A percentile compares a stretch with the other conserved stretches of the same genome.
These are phyloP conservation scores for Martensiomyces pterosporus DNA, from an alignment of 192 early-diverging fungal species.

Conservation along the genomic window DNA sequence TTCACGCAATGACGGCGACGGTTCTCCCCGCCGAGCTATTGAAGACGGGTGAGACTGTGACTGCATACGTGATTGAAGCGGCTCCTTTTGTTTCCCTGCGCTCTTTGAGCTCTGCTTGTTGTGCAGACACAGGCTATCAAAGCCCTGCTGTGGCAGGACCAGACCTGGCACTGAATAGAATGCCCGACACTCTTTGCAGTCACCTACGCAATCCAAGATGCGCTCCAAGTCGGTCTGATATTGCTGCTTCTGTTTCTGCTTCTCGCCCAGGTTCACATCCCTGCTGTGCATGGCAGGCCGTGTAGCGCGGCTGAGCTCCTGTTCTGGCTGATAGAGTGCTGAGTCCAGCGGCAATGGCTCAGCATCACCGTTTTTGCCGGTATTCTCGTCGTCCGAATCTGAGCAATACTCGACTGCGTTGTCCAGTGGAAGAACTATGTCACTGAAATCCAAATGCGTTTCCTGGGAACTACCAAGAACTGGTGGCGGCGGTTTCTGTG, in stretches of 20 bases:
- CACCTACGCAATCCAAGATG: constrained; percentile 26
- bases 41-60: background rate
- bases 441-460: constrained; percentile 41
- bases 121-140: constrained; percentile 28
- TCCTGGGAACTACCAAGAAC: constrained; percentile 29
- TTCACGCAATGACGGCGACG: background rate
- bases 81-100: background rate
- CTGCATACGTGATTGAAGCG: background rate
- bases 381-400: constrained; percentile 21
- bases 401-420: constrained; percentile 20
- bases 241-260: constrained; percentile 1
- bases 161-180: constrained; percentile 43
- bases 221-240: constrained; percentile 3
- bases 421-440: constrained; percentile 12
- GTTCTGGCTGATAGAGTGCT: no score
- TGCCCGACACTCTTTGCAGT: constrained; percentile 31
- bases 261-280: constrained; percentile 3
- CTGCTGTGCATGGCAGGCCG: no score
- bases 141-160: constrained; percentile 38
- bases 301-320: constrained; percentile 1
- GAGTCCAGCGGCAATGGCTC: no score
- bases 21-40: constrained; percentile 2
- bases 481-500: background rate
- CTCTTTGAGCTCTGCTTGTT: background rate
- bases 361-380: constrained; percentile 8